These are phyloP conservation scores for Malus sylvestris DNA, from an alignment of 306 rosid species.

Conservation along the genomic window DNA sequence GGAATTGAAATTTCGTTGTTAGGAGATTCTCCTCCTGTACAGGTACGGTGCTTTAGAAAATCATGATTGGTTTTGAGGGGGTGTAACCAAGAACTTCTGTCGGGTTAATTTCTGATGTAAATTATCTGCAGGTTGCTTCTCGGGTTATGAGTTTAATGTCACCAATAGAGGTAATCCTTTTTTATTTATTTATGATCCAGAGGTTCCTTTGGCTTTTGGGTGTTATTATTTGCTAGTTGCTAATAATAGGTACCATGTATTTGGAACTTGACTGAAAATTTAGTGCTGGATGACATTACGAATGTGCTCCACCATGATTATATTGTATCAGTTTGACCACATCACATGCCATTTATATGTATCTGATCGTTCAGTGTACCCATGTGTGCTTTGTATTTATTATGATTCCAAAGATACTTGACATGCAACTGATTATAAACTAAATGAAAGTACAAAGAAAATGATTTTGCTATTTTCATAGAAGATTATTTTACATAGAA, in stretches of 20 bases:
- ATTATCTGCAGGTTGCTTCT: conserved; percentile 22
- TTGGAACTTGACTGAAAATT: neutral
- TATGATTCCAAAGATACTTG: no score
- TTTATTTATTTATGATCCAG: neutral
- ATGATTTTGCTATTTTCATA: neutral
- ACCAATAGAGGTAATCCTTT: conserved; percentile 44
- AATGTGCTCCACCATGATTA: no score
- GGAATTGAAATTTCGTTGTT: conserved; percentile 20
- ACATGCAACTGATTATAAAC: no score
- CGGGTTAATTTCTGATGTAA: conserved; percentile 12
- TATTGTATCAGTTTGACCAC: no score
- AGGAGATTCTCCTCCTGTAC: conserved; percentile 18
- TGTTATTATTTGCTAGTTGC: neutral
- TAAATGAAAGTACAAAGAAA: neutral
- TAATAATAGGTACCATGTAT: neutral
- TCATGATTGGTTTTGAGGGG: conserved; percentile 19
- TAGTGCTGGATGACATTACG: neutral
- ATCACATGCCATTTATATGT: no score
- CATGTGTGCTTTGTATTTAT: no score
- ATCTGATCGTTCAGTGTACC: no score
- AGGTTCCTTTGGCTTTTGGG: neutral
- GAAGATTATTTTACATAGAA: neutral
- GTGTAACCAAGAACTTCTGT: conserved; percentile 10
- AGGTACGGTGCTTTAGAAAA: conserved; percentile 20
- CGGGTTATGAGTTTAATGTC: conserved; percentile 27